A percentile compares a stretch with the other conserved stretches of the same genome.
Conservation (phyloP, 2,329 filamentous ascomycete species). For the Amesomyces nigricolor region DNA sequence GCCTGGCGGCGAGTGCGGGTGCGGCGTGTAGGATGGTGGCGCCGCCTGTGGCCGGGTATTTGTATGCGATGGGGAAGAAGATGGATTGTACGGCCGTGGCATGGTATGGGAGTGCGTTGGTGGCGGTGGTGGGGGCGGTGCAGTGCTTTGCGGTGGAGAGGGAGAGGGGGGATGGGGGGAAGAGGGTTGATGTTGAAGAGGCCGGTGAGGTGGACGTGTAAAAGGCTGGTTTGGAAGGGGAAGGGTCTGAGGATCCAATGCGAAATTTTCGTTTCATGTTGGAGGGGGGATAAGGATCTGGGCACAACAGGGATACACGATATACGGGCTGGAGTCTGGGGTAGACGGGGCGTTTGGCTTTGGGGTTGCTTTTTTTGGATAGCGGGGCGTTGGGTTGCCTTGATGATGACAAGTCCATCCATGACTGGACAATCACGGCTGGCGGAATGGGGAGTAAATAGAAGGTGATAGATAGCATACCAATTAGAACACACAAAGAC, state of each 20-base stretch:
- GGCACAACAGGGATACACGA: neutral
- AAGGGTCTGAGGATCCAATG: too few species aligned
- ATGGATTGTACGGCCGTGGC: slow-evolving; percentile 56
- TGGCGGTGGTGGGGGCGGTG: slow-evolving; percentile 51
- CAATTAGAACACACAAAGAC: neutral
- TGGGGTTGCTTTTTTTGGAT: neutral
- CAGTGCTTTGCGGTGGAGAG: slow-evolving; percentile 54
- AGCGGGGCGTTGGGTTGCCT: neutral
- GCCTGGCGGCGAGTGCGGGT: slow-evolving; percentile 59
- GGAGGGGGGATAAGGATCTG: neutral
- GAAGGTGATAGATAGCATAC: neutral
- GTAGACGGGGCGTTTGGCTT: neutral
- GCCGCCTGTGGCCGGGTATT: slow-evolving; percentile 57
- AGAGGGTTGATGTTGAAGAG: slow-evolving; percentile 3
- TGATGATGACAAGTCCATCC: slow-evolving; percentile 4
- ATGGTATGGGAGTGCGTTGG: slow-evolving; percentile 57
- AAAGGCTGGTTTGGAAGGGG: neutral
- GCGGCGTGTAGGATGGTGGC: slow-evolving; percentile 63
- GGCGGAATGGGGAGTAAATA: too few species aligned
- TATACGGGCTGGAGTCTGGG: neutral
- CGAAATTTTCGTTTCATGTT: neutral
- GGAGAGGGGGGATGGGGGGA: slow-evolving; percentile 13
- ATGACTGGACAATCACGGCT: neutral
- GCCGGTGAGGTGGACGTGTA: neutral
- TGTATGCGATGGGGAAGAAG: slow-evolving; percentile 56